Evolutionary conservation across 306 rosid species (phyloP), one percentile per base, ranked within the genome.

Genomic region (Clitoria ternatea): DNA sequence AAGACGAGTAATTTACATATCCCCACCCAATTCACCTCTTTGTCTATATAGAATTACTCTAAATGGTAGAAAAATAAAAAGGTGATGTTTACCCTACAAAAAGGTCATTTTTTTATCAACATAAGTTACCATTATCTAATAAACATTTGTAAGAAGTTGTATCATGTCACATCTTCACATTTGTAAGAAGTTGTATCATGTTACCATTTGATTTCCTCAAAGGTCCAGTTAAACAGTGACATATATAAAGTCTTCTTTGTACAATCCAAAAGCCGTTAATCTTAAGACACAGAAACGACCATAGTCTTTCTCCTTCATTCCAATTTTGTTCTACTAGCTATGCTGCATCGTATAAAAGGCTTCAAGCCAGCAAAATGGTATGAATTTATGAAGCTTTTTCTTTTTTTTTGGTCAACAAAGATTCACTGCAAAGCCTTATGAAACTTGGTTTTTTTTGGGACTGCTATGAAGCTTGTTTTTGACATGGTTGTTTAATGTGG

Each of bases 341-440:
- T 78, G 82, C 30, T 72, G 5, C 53, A 33, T 18, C 67, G 33
- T 24, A 66, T 53, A 37, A 77, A n/a, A n/a, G n/a, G 77, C 61
- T 78, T 78, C 74, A 65, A 78, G 42, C 7, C 82, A 11, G 47
- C 70, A 17, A 72, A 78, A 44, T 78, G 82, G 78, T 78, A 78
- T 1, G n/a, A n/a, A n/a, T n/a, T n/a, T n/a, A n/a, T n/a, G n/a
- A n/a, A n/a, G n/a, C n/a, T n/a, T n/a, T n/a, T n/a, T n/a, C n/a
- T n/a, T n/a, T n/a, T n/a, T n/a, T n/a, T n/a, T n/a, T n/a, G n/a
- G n/a, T n/a, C n/a, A n/a, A n/a, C n/a, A n/a, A n/a, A n/a, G n/a
- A n/a, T n/a, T n/a, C n/a, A n/a, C n/a, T n/a, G n/a, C n/a, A n/a
- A n/a, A n/a, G n/a, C n/a, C n/a, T n/a, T n/a, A n/a, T n/a, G n/a